Percentiles rank a stretch among this genome's conserved stretches.
Evolutionary conservation across 441 rosid genomes (phyloP).

Genomic region (Adansonia grandidieri): DNA sequence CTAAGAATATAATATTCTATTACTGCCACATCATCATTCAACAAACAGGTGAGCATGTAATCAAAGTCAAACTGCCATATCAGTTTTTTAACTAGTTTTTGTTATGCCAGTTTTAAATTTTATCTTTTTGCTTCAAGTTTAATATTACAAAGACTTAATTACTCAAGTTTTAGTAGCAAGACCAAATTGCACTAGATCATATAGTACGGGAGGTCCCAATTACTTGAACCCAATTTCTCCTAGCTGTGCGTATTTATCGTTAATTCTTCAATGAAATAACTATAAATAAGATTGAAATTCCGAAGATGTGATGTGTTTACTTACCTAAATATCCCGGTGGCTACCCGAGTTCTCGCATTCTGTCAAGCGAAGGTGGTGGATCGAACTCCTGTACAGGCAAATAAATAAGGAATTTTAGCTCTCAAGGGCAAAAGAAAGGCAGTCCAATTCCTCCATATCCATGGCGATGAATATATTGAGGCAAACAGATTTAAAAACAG

Average conservation of each 20-base stretch:
- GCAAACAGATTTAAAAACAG: neutral
- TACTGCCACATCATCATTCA: too few relatives aligned
- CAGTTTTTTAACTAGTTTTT: too few relatives aligned
- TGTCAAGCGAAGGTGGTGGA: slow-evolving; percentile 98
- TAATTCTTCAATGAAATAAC: neutral
- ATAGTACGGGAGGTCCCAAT: too few relatives aligned
- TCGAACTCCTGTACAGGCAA: slow-evolving; percentile 69
- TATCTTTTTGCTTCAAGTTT: too few relatives aligned
- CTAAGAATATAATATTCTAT: too few relatives aligned
- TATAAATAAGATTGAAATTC: neutral
- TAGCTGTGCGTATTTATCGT: neutral
- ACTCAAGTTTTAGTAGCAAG: too few relatives aligned
- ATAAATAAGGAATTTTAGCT: slow-evolving; percentile 15
- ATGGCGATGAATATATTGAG: slow-evolving; percentile 7
- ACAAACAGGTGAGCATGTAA: too few relatives aligned
- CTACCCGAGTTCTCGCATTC: slow-evolving; percentile 96
- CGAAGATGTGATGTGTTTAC: neutral
- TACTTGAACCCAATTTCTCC: neutral
- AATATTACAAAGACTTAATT: too few relatives aligned
- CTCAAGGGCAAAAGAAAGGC: neutral
- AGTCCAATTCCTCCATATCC: slow-evolving; percentile 4
- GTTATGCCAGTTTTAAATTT: too few relatives aligned
- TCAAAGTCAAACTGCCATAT: too few relatives aligned
- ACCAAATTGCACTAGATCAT: too few relatives aligned
- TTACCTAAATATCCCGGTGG: slow-evolving; percentile 96